Evolutionary conservation across 1,284 basidiomycete genomes (phyloP), one percentile per base, ranked within the genome.

Genomic region (Tremellales sp.): DNA sequence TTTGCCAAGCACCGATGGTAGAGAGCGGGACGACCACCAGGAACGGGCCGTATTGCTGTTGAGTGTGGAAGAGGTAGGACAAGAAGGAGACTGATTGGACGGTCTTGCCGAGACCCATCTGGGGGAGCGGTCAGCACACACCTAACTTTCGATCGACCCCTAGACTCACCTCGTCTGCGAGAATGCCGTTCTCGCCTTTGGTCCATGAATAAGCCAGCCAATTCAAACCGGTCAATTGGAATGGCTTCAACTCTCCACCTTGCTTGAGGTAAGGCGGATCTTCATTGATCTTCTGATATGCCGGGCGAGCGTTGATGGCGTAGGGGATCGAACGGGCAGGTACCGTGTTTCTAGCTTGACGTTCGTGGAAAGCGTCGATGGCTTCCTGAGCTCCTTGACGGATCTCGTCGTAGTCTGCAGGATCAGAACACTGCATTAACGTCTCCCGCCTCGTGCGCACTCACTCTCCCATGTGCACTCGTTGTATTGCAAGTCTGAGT

Each of bases 191-290:
- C 62, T 96, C 87, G 21, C 89, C 89, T 61, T 91, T 84, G 64
- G 82, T 85, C 94, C 94, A 98, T 7, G 94, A 78, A 72, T 96
- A 98, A 1, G 90, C 89, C 21, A 99, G 81, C 96, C 96, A 99
- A 72, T 98, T 98, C 57, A 99, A 79, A 27, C 96, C 96, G 1
- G 91, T 97, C 48, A 98, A 80, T 77, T 99, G 96, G 79, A 98
- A 99, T 61, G 97, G 94, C 75, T 98, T 98, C 57, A 99, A 80
- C 52, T 85, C 78, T 10, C 91, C 91, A 15, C 90, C 89, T 0
- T 84, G 86, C 46, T 74, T 77, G 61, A 98, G 83, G 73, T 97
- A 99, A 7, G 86, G 83, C 1, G 96, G 96, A 72, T 97, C 91
- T 67, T 88, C 86, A 17, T 79, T 80, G 66, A 98, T 89, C 75